Conservation (phyloP, 495 filamentous ascomycete species). For the Lasiosphaeria miniovina region DNA sequence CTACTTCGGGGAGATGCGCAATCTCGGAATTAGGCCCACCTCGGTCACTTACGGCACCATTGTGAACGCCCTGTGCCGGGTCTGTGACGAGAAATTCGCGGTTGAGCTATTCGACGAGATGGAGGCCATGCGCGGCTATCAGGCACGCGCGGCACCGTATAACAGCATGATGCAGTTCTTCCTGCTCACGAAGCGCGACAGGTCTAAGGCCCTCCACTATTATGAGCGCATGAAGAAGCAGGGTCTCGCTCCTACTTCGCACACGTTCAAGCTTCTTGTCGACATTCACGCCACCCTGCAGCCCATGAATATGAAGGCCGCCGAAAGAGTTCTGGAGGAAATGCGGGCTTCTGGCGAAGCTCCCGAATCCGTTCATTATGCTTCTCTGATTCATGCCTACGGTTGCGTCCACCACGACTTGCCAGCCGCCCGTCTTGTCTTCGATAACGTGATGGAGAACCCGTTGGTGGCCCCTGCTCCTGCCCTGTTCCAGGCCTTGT, state of each 20-base stretch:
- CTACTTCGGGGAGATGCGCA: conserved; percentile 97
- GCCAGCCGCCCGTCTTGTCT: conserved; percentile 72
- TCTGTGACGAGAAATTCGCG: conserved; percentile 94
- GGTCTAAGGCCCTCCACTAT: conserved; percentile 89
- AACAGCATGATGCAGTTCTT: conserved; percentile 99
- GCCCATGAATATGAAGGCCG: conserved; percentile 84
- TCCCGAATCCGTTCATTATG: conserved; percentile 91
- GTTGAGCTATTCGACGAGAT: conserved; percentile 99
- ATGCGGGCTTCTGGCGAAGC: conserved; percentile 70
- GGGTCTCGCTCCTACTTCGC: conserved; percentile 85
- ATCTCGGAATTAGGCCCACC: conserved; percentile 86
- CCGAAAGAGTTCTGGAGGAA: conserved; percentile 76
- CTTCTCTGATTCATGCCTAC: conserved; percentile 91
- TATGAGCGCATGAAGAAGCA: conserved; percentile 89
- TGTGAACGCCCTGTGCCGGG: conserved; percentile 94
- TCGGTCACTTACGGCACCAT: conserved; percentile 98
- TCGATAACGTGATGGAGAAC: conserved; percentile 72
- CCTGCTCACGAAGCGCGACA: conserved; percentile 93
- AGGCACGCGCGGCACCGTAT: conserved; percentile 93
- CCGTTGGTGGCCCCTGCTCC: conserved; percentile 64
- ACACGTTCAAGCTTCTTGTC: conserved; percentile 97
- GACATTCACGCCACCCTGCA: conserved; percentile 94
- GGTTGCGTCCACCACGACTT: conserved; percentile 94
- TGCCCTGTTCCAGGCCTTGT: conserved; percentile 91
- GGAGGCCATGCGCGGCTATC: conserved; percentile 98